Base-by-base conservation (phyloP, 257 asterid genomes). In the Solanum medicagineum region DNA sequence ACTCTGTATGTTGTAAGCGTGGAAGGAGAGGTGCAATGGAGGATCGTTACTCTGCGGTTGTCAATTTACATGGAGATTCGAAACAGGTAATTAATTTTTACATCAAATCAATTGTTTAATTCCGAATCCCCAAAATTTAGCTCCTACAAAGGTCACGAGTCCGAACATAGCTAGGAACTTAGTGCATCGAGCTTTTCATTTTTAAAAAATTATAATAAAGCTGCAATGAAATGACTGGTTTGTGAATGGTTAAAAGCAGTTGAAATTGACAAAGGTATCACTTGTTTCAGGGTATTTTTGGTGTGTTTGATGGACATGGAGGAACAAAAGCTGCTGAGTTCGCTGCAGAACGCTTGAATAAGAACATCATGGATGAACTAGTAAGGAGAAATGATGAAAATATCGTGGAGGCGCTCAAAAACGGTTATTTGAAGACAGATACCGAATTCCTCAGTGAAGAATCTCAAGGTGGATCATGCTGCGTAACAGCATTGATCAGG, bases 231-330 rank as follows among this genome's bases (percentile, higher is more conserved):
- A 3, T 19, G 26, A 20, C n/a, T 65, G 29, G 6, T 51, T 11
- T 77, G 24, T 51, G 24, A 51, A 14, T 77, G 47, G 83, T 74
- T 47, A 42, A 49, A 75, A 8, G 49, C 24, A 16, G 14, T 69
- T 69, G 79, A 40, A 80, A 81, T 79, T 74, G 45, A 68, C 74
- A 2, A 45, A 20, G 51, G 32, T 19, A 26, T 84, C 12, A 11
- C 22, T 55, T 45, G 71, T 26, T 70, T 86, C 70, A 93, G 98
- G 97, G 93, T 66, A 83, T 92, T 75, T 93, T 92, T 86, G 97
- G 97, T 55, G 85, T 95, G 40, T 95, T 89, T 87, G 97, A 95
- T 88, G 97, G 98, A 73, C 98, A 95, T 84, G 97, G 97, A 80
- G 97, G 98, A 32, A 86, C 88, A 45, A 90, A 91, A 82, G 98